A percentile compares a stretch with the other conserved stretches of the same genome.
These are phyloP conservation scores for Salix exigua DNA, from an alignment of 345 rosid genomes.

Conservation along the genomic window DNA sequence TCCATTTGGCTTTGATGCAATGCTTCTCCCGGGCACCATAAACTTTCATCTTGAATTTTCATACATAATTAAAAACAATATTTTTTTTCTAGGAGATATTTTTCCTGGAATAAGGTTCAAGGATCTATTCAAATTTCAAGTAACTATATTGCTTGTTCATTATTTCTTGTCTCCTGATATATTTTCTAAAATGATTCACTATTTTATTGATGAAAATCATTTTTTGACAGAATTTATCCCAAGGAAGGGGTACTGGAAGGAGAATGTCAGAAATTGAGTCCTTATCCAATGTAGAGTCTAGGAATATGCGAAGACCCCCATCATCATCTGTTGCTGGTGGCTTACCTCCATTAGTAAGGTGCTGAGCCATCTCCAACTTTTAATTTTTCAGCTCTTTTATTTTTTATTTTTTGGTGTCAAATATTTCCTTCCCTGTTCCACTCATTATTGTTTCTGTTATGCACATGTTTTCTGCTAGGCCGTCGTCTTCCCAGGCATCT, in stretches of 20 bases:
- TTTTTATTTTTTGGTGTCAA: background rate
- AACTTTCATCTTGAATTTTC: background rate
- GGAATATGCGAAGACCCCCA: constrained; percentile 60
- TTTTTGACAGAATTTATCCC: constrained; percentile 54
- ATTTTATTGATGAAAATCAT: background rate
- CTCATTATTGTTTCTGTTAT: constrained; percentile 14
- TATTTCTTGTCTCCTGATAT: background rate
- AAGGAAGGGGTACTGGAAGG: constrained; percentile 60
- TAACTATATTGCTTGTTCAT: background rate
- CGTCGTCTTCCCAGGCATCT: constrained; percentile 54
- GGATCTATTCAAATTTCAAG: background rate
- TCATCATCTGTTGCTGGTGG: constrained; percentile 80
- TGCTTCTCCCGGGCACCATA: background rate
- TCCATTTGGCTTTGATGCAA: background rate
- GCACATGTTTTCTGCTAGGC: constrained; percentile 37
- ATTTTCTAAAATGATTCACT: background rate
- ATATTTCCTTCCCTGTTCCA: background rate
- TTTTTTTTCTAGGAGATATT: background rate
- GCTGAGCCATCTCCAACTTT: constrained; percentile 13
- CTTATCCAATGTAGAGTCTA: constrained; percentile 51
- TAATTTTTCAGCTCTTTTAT: background rate
- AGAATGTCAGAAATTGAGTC: constrained; percentile 59
- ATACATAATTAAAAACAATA: background rate
- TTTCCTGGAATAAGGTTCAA: background rate
- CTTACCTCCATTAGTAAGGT: constrained; percentile 92